Evolutionary conservation across 345 rosid genomes (phyloP), one percentile per base, ranked within the genome.

Genomic region (Rhodomyrtus tomentosa): DNA sequence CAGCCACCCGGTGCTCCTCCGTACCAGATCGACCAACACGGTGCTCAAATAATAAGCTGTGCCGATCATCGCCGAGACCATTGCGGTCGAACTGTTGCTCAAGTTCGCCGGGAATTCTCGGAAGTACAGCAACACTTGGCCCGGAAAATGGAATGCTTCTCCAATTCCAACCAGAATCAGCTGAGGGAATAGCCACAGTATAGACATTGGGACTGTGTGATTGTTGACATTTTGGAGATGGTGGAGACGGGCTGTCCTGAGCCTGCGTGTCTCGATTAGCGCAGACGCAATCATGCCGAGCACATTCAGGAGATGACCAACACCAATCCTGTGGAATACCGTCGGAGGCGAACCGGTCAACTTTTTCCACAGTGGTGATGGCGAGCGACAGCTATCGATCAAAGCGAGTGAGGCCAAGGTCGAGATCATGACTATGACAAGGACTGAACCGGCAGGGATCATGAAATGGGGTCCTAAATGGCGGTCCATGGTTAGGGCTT

Each of bases 121-220:
- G 80, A 85, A 83, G 53, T 45, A 85, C 18, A 88, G 76, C 5
- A 83, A 20, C 5, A 84, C 83, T 21, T 84, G 86, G 6, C 86
- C 87, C 21, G 89, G 89, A 49, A 56, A 72, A 81, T 83, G 84
- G 45, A 82, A 86, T 38, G 87, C 82, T 84, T 85, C 93, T 14
- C 91, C 92, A 5, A 92, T 84, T 21, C 95, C 96, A 4, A 83
- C 85, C 56, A 92, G 7, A 5, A 89, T 83, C 0, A 92, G 84
- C 74, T 89, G 90, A 42, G 92, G 90, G 83, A 91, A 86, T 50
- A 94, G 72, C 95, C 95, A 93, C 12, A 91, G 2, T 5, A 85
- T 94, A 45, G 85, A 74, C 92, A 93, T 91, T 1, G 91, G 91
- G 68, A 86, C 88, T 2, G 32, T 53, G 1, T 85, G 54, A 36